Conservation (phyloP, 192 early-diverging fungal genomes). For the Dissophora globulifera region DNA sequence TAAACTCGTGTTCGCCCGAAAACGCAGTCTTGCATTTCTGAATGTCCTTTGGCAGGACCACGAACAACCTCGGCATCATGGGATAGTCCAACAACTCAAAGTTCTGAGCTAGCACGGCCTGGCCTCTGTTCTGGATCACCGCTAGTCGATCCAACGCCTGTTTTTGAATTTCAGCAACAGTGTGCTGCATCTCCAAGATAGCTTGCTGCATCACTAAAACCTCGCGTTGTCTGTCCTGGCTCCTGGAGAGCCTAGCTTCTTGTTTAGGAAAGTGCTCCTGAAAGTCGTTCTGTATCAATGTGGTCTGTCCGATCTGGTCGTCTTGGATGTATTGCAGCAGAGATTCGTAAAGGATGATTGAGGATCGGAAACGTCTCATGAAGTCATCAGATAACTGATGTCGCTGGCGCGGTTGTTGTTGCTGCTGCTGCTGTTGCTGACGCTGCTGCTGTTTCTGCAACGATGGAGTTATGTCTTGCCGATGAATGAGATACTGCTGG, state of each 20-base stretch:
- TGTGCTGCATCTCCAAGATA: slow-evolving; percentile 9
- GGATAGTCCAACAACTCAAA: slow-evolving; percentile 22
- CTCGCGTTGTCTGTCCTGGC: background rate
- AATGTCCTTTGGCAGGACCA: background rate
- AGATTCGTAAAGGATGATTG: slow-evolving; percentile 18
- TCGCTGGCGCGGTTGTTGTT: too few species aligned
- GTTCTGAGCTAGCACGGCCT: slow-evolving; percentile 19
- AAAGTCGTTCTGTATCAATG: slow-evolving; percentile 13
- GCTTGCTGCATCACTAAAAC: slow-evolving; percentile 17
- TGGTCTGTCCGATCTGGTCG: slow-evolving; percentile 7
- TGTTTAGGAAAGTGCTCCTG: background rate
- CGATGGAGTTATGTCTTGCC: too few species aligned
- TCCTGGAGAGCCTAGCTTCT: slow-evolving; percentile 12
- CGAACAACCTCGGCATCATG: slow-evolving; percentile 16
- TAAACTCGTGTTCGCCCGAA: slow-evolving; percentile 9
- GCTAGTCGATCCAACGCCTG: slow-evolving; percentile 7
- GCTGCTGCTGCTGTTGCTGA: too few species aligned
- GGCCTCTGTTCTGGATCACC: slow-evolving; percentile 1
- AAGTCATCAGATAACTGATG: slow-evolving; percentile 6
- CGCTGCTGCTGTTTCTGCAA: too few species aligned
- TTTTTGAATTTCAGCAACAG: background rate
- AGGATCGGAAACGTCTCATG: slow-evolving; percentile 3
- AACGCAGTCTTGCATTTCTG: background rate
- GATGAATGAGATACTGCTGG: too few species aligned
- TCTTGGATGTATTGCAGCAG: slow-evolving; percentile 3